Conservation (phyloP, 768 basidiomycete genomes). For the Saitozyma sp. region DNA sequence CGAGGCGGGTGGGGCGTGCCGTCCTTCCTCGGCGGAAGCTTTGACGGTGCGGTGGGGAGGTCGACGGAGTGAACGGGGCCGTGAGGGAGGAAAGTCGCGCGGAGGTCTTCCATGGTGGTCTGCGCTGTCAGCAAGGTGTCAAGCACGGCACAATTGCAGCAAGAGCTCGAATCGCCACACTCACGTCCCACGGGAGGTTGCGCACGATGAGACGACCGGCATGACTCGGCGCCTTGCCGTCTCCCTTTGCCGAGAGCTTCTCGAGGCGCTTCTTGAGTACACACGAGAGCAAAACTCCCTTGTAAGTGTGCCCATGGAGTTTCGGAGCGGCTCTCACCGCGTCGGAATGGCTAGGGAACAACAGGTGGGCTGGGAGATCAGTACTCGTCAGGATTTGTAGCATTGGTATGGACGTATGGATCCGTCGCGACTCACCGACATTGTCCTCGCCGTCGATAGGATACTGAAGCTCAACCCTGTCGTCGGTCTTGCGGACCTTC, state of each 20-base stretch:
- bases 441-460: constrained; percentile 42
- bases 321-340: constrained; percentile 73
- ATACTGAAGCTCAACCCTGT: constrained; percentile 38
- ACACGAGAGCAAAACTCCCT: constrained; percentile 80
- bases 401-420: background rate
- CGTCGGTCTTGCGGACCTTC: constrained; percentile 46
- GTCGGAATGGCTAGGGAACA: constrained; percentile 68
- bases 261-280: constrained; percentile 84
- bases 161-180: constrained; percentile 14
- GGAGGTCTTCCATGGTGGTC: constrained; percentile 78
- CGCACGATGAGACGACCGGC: constrained; percentile 83
- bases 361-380: constrained; percentile 62
- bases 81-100: constrained; percentile 78
- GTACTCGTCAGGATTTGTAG: constrained; percentile 6
- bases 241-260: constrained; percentile 51
- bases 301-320: constrained; percentile 90
- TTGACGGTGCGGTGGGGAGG: constrained; percentile 61
- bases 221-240: constrained; percentile 60
- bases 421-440: constrained; percentile 19
- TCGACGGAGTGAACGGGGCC: constrained; percentile 84
- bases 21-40: constrained; percentile 51
- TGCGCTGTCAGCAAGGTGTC: constrained; percentile 39
- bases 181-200: constrained; percentile 72
- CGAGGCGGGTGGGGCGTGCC: constrained; percentile 46
- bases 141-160: background rate